These are phyloP conservation scores for Ogataea zsoltii DNA, from an alignment of 805 yeast species.

Conservation along the genomic window DNA sequence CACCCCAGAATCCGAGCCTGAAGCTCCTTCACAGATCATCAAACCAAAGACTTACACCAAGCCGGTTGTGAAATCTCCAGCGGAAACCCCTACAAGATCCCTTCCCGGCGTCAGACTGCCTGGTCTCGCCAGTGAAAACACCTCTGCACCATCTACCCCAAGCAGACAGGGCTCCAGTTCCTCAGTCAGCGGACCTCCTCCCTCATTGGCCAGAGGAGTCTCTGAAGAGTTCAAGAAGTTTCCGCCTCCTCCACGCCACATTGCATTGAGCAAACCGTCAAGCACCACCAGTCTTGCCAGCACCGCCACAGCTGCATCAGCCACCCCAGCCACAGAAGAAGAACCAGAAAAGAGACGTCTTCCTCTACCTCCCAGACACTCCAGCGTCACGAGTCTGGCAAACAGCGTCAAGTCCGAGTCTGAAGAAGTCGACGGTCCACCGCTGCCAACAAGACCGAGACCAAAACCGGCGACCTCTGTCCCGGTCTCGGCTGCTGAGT, in stretches of 20 bases:
- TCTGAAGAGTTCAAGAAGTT: slow-evolving; percentile 12
- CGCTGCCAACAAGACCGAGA: slow-evolving; percentile 7
- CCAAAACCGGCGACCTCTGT: slow-evolving; percentile 16
- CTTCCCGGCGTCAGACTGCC: slow-evolving; percentile 10
- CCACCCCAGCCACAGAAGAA: background rate
- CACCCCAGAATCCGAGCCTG: background rate
- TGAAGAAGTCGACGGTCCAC: slow-evolving; percentile 1
- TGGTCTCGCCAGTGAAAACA: slow-evolving; percentile 4
- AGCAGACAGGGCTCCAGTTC: background rate
- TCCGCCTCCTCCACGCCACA: slow-evolving; percentile 25
- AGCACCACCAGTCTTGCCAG: background rate
- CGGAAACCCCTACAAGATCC: background rate
- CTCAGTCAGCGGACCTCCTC: background rate
- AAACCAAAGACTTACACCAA: background rate
- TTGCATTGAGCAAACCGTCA: slow-evolving; percentile 10
- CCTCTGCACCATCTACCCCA: background rate
- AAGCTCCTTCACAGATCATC: slow-evolving; percentile 4
- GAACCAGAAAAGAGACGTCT: slow-evolving; percentile 5
- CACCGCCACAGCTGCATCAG: background rate
- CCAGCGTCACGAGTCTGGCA: background rate
- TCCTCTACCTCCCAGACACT: slow-evolving; percentile 22
- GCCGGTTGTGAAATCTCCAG: background rate
- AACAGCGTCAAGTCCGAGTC: background rate
- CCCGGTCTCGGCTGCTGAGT: too few species aligned
- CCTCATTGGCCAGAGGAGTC: background rate